phyloP scores from a whole-genome alignment of 2,329 filamentous ascomycete species.

The Colletotrichum liaoningense region DNA sequence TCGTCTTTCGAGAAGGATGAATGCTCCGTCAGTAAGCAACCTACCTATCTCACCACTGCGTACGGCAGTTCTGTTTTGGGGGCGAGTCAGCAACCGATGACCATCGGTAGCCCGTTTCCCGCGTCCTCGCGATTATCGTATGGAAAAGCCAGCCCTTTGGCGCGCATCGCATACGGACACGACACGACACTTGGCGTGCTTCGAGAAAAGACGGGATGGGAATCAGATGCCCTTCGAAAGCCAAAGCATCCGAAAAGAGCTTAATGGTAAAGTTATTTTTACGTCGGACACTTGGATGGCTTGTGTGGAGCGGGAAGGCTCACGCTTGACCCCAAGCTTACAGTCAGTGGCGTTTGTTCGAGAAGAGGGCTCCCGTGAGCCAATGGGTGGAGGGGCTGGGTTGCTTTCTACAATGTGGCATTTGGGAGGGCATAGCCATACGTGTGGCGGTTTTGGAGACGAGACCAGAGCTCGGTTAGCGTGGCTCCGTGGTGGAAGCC shows the following conservation, averaged over 20 bases:
- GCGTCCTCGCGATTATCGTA: background rate
- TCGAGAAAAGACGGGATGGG: background rate
- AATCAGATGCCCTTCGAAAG: background rate
- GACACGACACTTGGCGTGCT: background rate
- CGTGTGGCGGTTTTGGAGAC: conserved; percentile 8
- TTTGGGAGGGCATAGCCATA: conserved; percentile 6
- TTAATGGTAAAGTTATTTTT: conserved; percentile 1
- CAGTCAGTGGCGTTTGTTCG: background rate
- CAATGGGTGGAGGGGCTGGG: background rate
- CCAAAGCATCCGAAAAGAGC: background rate
- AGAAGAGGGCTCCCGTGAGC: background rate
- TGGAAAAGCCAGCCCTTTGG: background rate
- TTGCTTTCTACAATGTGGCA: background rate
- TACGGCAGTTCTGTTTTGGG: background rate
- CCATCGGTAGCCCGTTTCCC: background rate
- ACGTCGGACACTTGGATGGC: background rate
- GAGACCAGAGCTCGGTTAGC: background rate
- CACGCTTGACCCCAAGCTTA: conserved; percentile 2
- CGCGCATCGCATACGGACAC: background rate
- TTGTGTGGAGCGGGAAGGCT: background rate
- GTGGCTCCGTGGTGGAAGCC: background rate
- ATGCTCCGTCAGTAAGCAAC: background rate
- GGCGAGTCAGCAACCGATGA: background rate
- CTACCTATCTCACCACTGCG: background rate
- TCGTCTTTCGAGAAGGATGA: background rate